A percentile compares a stretch with the other conserved stretches of the same genome.
Conservation (phyloP, 192 early-diverging fungal species). For the Backusella tuberculispora region DNA sequence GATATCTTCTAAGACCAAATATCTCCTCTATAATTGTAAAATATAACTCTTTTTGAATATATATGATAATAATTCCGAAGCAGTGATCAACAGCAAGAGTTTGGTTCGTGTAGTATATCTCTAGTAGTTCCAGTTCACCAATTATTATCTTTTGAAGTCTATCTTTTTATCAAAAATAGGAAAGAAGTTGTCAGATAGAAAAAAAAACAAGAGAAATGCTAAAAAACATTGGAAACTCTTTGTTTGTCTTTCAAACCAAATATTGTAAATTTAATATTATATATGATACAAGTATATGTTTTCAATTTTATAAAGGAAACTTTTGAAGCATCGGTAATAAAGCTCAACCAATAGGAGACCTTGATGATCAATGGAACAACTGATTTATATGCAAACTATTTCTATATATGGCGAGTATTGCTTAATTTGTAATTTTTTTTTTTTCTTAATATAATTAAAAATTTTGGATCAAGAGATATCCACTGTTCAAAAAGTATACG, state of each 20-base stretch:
- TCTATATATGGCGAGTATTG: constrained; percentile 12
- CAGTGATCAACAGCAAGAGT: neutral
- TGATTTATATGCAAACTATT: constrained; percentile 11
- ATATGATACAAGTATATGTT: too few relatives aligned
- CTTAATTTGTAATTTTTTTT: constrained; percentile 7
- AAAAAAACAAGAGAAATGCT: neutral
- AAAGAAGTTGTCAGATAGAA: neutral
- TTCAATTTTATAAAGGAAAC: too few relatives aligned
- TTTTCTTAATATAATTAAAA: neutral
- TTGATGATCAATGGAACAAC: neutral
- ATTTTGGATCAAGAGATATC: neutral
- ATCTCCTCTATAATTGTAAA: neutral
- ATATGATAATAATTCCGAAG: neutral
- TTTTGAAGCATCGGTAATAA: neutral
- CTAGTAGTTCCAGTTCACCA: neutral
- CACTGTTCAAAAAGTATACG: neutral
- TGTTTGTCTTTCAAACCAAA: too few relatives aligned
- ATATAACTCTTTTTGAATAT: neutral
- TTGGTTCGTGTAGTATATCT: neutral
- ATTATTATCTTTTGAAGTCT: neutral
- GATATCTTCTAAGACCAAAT: neutral
- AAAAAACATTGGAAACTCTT: too few relatives aligned
- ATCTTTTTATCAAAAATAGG: neutral
- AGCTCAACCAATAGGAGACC: neutral
- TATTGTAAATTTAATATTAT: too few relatives aligned